A percentile compares a stretch with the other conserved stretches of the same genome.
Conservation (phyloP, 495 filamentous ascomycete species). For the Penicillium bovifimosum region DNA sequence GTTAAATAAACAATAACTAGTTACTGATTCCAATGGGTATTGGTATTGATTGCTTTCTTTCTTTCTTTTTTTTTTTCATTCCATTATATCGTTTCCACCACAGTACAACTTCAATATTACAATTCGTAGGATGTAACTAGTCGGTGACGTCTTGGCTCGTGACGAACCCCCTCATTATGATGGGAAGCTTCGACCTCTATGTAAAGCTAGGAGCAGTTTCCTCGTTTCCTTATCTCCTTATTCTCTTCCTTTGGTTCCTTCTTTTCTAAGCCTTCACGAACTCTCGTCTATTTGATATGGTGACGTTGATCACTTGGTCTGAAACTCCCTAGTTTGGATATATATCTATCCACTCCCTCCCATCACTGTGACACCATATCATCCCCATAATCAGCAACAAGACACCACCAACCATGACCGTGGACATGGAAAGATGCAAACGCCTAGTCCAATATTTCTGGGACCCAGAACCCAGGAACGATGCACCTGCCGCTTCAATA, state of each 20-base stretch:
- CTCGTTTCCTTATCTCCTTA: not conserved
- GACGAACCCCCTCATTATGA: not conserved
- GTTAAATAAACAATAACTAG: not conserved
- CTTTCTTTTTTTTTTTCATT: too few relatives aligned
- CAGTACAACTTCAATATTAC: too few relatives aligned
- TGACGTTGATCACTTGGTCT: not conserved
- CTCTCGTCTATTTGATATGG: not conserved
- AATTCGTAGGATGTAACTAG: not conserved
- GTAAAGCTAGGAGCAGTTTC: not conserved
- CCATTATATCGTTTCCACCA: too few relatives aligned
- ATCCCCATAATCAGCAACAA: not conserved
- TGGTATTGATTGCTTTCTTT: too few relatives aligned
- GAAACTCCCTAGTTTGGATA: not conserved
- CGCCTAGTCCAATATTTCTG: slow-evolving; percentile 89
- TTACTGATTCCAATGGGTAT: not conserved
- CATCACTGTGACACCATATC: too few relatives aligned
- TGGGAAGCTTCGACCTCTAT: not conserved
- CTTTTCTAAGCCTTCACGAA: too few relatives aligned
- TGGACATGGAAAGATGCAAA: slow-evolving; percentile 64
- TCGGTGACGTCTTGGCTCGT: slow-evolving; percentile 8
- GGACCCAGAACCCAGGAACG: slow-evolving; percentile 89
- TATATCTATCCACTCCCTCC: not conserved
- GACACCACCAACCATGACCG: slow-evolving; percentile 37
- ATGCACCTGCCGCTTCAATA: slow-evolving; percentile 60
- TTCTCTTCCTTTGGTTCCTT: not conserved